Base-by-base conservation (phyloP, 2,329 filamentous ascomycete genomes). In the Venturiaceae sp. region DNA sequence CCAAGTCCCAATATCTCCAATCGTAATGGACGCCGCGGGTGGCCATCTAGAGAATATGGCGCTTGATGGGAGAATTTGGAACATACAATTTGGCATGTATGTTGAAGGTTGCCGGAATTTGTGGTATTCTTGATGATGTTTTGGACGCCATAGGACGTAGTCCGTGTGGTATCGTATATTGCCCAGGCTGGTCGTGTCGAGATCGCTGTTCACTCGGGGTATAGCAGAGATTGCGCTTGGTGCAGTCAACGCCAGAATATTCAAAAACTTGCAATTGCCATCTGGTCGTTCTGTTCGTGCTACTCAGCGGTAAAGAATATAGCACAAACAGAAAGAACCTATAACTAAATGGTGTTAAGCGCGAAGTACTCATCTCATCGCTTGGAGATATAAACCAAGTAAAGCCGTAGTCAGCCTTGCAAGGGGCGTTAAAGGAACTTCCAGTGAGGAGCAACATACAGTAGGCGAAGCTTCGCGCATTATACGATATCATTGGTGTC, bases 21-120 rank as follows among this genome's bases (percentile, higher is more conserved):
- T 72, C 69, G 61, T 71, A 72, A 21, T 66, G 66, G 39, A 71
- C 66, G 26, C 72, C 71, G 59, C 73, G 72, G 7, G 70, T 73
- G 19, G 72, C 65, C 55, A 75, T 69, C 61, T 74, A 72, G 19
- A 75, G 58, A 50, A 64, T 64, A 55, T 46, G 54, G 39, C 61
- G 47, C 26, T 55, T 54, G 3, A 52, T 34, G 3, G 46, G 39
- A 32, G 41, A 36, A 13, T 32, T 33, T 1, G 62, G 59, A 23
- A 59, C 39, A 54, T 61, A 63, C 14, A 63, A 52, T 53, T 62
- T 54, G 5, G 59, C 62, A 36, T 60, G 46, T 19, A 63, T 60
- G 21, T 60, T 60, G 62, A 59, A 63, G 6, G 57, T n/a, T 62
- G 16, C 52, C 58, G 21, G 52, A 57, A 9, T 57, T 60, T 3